Percentiles rank a stretch among this genome's conserved stretches.
Conservation (phyloP, 2,329 filamentous ascomycete genomes). For the Diaporthe sp. region DNA sequence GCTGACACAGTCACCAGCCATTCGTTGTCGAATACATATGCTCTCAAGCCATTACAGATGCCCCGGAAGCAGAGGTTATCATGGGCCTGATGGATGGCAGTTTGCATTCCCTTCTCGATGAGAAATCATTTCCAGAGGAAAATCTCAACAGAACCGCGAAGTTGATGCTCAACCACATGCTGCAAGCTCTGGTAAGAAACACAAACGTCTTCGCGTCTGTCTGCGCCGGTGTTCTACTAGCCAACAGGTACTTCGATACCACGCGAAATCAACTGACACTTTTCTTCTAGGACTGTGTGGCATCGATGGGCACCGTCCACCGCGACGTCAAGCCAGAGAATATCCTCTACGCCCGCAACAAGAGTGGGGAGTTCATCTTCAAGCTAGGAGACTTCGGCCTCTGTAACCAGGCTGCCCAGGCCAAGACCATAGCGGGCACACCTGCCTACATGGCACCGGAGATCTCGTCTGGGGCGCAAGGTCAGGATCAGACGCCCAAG, state of each 20-base stretch:
- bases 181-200: constrained; percentile 5
- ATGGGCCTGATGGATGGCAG: constrained; percentile 21
- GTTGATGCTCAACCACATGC: neutral
- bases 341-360: neutral
- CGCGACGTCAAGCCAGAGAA: constrained; percentile 27
- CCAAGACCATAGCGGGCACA: constrained; percentile 23
- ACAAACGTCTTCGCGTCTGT: neutral
- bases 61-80: neutral
- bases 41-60: neutral
- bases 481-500: constrained; percentile 31
- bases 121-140: neutral
- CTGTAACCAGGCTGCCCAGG: neutral
- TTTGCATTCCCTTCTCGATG: neutral
- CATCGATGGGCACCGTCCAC: neutral
- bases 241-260: neutral
- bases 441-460: constrained; percentile 29
- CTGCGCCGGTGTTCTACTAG: too few species aligned
- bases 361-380: constrained; percentile 31
- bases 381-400: constrained; percentile 39
- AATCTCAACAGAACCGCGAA: neutral
- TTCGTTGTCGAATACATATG: constrained; percentile 2
- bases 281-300: neutral
- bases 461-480: constrained; percentile 21
- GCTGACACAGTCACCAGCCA: neutral
- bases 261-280: too few species aligned